Conservation (phyloP, 768 basidiomycete species). For the Baorangia bicolor region DNA sequence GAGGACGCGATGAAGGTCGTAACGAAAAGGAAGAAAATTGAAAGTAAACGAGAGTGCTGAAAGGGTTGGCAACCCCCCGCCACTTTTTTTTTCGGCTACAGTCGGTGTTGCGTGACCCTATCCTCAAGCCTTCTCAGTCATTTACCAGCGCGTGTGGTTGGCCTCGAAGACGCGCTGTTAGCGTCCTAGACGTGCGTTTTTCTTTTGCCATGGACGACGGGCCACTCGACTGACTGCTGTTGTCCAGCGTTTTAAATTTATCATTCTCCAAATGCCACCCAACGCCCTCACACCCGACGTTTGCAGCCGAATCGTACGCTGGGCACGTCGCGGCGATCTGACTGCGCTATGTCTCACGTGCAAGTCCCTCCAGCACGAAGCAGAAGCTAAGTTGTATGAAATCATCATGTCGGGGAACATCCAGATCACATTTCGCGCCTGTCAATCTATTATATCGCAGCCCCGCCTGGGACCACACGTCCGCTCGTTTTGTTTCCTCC, state of each 20-base stretch:
- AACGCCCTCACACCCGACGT: constrained; percentile 42
- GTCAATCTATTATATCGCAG: constrained; percentile 36
- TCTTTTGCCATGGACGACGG: not conserved
- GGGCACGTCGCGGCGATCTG: constrained; percentile 39
- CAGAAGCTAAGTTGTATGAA: constrained; percentile 48
- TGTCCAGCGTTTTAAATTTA: not conserved
- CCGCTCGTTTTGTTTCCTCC: constrained; percentile 42
- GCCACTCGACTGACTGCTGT: not conserved
- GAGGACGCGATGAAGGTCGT: constrained; percentile 2
- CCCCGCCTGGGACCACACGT: constrained; percentile 43
- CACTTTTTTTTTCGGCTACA: constrained; percentile 6
- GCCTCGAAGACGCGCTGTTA: not conserved
- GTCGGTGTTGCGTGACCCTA: not conserved
- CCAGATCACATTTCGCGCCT: constrained; percentile 36
- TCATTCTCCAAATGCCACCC: constrained; percentile 14
- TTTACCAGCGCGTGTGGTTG: not conserved
- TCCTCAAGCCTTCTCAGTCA: not conserved
- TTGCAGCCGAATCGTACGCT: constrained; percentile 40
- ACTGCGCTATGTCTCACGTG: constrained; percentile 43
- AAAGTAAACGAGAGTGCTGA: not conserved
- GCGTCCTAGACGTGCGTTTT: not conserved
- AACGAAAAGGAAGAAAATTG: constrained; percentile 4
- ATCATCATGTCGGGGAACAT: constrained; percentile 39
- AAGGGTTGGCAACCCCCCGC: constrained; percentile 3
- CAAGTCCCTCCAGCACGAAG: constrained; percentile 47